Evolutionary conservation across 2,329 filamentous ascomycete genomes (phyloP), one percentile per base, ranked within the genome.

Genomic region (Malbranchea cinnamomea): DNA sequence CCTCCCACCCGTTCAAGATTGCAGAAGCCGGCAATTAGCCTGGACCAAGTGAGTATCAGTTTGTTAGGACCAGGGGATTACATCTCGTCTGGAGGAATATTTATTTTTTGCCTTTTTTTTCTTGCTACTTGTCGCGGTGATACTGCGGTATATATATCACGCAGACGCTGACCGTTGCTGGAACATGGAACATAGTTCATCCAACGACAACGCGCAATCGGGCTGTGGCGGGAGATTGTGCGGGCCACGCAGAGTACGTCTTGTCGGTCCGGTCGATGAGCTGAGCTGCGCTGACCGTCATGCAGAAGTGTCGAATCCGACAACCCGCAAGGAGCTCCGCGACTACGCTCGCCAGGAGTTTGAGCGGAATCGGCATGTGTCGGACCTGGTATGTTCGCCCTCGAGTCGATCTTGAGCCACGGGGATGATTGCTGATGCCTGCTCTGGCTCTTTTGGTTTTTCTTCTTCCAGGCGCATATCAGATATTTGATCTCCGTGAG

Each of bases 291-390:
- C 19, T 19, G 29, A 13, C 16, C 6, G 3, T 33, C 13, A 5
- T 30, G 6, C 18, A 59, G 56, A 54, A 38, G 49, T 59, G 10
- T 54, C 57, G 1, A 45, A 46, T 5, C 57, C 56, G 7, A 36
- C 51, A 7, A 55, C 51, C n/a, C 48, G 57, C 7, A 42, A 44
- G 30, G 59, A 63, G 38, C 37, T 61, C 27, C 46, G 47, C 5
- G 43, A 36, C n/a, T 61, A 60, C 39, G 59, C 59, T 13, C 53
- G 57, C 3, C 37, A 49, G 12, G 59, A 62, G 35, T 62, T 63
- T 33, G 51, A 55, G 34, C 49, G 59, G 10, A 55, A 62, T 44
- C 50, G 47, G 9, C 36, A 51, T 20, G 51, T 62, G n/a, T 49
- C 48, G 2, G 59, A 63, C 35, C 36, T 57, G 37, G 56, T 59